Evolutionary conservation across 176 grass and related monocot species (phyloP).

Genomic region (Microstegium vimineum): DNA sequence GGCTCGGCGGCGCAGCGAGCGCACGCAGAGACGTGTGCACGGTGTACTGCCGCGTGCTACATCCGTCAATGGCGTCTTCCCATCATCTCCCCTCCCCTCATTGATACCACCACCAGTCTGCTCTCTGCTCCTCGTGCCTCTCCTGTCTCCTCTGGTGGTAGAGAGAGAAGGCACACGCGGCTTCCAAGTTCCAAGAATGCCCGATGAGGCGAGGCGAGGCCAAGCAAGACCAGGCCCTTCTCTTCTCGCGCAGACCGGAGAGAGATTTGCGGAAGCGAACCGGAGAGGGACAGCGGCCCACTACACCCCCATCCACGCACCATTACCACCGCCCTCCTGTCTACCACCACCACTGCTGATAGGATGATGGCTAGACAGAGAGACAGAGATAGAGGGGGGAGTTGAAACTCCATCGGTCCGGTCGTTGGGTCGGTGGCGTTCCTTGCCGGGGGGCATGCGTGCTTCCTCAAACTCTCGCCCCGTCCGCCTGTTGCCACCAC

Average conservation of each 20-base stretch:
- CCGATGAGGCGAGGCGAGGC: neutral
- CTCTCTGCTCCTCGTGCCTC: neutral
- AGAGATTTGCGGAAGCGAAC: neutral
- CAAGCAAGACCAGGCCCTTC: no score
- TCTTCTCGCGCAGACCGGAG: neutral
- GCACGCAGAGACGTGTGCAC: neutral
- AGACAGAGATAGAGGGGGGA: no score
- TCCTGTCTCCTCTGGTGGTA: neutral
- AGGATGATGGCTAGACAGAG: conserved; percentile 31
- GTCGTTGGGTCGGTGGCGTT: conserved; percentile 5
- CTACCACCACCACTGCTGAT: neutral
- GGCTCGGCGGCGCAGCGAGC: neutral
- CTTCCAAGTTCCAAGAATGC: neutral
- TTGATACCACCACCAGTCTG: neutral
- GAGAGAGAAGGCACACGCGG: neutral
- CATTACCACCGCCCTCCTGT: conserved; percentile 28
- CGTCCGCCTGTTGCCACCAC: neutral
- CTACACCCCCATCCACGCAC: neutral
- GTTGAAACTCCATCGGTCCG: neutral
- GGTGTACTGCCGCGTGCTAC: no score
- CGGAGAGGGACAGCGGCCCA: conserved; percentile 9
- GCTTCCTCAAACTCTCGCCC: neutral
- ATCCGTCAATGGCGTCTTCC: neutral
- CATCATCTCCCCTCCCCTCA: neutral
- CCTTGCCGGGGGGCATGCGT: neutral